Conservation (phyloP, 768 basidiomycete genomes). For the Asterophora parasitica region DNA sequence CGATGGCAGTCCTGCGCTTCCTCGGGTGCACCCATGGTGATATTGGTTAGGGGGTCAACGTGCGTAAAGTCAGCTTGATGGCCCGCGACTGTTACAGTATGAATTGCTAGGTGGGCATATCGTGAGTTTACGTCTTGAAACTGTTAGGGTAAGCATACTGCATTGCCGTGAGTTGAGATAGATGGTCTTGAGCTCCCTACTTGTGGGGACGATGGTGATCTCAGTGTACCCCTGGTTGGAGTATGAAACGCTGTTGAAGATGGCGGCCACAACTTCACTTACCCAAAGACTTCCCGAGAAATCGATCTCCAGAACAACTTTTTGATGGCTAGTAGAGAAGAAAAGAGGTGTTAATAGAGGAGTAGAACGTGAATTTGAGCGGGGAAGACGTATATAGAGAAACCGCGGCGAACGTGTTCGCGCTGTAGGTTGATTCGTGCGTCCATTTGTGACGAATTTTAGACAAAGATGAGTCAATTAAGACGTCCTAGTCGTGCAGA, state of each 20-base stretch:
- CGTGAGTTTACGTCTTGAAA: constrained; percentile 11
- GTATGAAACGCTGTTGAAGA: constrained; percentile 17
- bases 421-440: constrained; percentile 58
- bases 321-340: constrained; percentile 89
- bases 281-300: constrained; percentile 86
- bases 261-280: constrained; percentile 22
- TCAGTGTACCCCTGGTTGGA: constrained; percentile 81
- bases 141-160: constrained; percentile 45
- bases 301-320: constrained; percentile 91
- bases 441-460: constrained; percentile 34
- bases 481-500: constrained; percentile 20
- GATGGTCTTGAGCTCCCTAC: constrained; percentile 73
- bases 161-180: constrained; percentile 89
- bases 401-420: constrained; percentile 78
- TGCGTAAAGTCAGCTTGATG: constrained; percentile 75
- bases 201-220: constrained; percentile 81
- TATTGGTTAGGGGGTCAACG: constrained; percentile 66
- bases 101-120: constrained; percentile 46
- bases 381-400: constrained; percentile 77
- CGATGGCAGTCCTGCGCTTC: constrained; percentile 76
- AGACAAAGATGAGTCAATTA: constrained; percentile 23
- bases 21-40: constrained; percentile 46
- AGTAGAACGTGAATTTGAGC: constrained; percentile 20
- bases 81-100: constrained; percentile 67
- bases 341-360: constrained; percentile 37